A percentile compares a stretch with the other conserved stretches of the same genome.
Evolutionary conservation across 1,284 basidiomycete species (phyloP).

Genomic region (Leucoagaricus sp.): DNA sequence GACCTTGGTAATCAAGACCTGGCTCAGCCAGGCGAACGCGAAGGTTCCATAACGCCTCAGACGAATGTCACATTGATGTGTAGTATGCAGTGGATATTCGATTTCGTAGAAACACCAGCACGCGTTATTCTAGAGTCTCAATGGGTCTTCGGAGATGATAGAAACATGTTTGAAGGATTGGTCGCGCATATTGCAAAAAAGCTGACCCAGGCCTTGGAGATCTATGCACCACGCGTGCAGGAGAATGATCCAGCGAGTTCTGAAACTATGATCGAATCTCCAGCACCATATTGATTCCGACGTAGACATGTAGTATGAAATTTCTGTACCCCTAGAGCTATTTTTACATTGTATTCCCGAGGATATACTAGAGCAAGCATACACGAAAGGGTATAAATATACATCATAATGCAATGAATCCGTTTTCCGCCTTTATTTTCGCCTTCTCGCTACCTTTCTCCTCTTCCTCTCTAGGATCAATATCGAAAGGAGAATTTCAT

Average conservation of each 20-base stretch:
- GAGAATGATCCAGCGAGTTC: neutral
- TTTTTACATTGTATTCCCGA: neutral
- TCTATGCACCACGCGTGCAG: neutral
- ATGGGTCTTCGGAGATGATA: constrained; percentile 67
- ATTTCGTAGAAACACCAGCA: constrained; percentile 14
- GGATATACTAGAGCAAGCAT: neutral
- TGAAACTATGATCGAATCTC: neutral
- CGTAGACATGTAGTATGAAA: neutral
- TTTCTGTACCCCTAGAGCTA: neutral
- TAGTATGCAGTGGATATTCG: constrained; percentile 5
- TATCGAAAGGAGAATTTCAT: constrained; percentile 45
- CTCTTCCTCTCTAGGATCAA: constrained; percentile 46
- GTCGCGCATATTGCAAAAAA: constrained; percentile 34
- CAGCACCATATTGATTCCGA: neutral
- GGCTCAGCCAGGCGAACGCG: neutral
- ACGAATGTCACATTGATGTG: constrained; percentile 11
- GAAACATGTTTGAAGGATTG: constrained; percentile 68
- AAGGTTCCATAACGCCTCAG: constrained; percentile 7
- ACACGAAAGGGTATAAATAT: neutral
- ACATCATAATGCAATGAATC: neutral
- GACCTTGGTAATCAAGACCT: too few relatives aligned
- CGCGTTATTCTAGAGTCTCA: constrained; percentile 42
- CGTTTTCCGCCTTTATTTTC: neutral
- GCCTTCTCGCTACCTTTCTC: constrained; percentile 26
- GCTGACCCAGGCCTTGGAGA: constrained; percentile 12